phyloP scores from a whole-genome alignment of 2,329 filamentous ascomycete genomes.

The Aspergillus nomiae region DNA sequence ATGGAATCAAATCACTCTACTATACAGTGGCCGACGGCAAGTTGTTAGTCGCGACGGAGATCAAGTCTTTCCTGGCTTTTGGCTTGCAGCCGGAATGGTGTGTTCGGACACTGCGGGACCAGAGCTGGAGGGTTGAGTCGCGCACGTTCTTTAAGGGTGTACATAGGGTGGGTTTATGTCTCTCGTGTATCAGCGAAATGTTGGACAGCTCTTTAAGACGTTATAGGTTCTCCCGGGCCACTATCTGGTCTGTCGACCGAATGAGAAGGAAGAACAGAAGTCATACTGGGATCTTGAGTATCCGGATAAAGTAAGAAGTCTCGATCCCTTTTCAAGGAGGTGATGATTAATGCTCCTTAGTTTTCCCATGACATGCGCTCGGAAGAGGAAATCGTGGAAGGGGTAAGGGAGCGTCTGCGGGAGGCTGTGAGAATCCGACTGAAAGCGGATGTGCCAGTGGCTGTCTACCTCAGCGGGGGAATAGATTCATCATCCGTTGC shows the following conservation, averaged over 20 bases:
- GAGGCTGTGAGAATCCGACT: slow-evolving; percentile 57
- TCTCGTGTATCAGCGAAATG: too few species aligned
- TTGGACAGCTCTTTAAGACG: too few species aligned
- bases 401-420: slow-evolving; percentile 52
- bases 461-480: slow-evolving; percentile 59
- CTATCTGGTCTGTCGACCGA: slow-evolving; percentile 43
- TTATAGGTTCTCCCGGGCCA: slow-evolving; percentile 47
- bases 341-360: too few species aligned
- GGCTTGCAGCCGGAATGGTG: slow-evolving; percentile 59
- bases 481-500: slow-evolving; percentile 61
- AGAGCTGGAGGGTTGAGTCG: slow-evolving; percentile 48
- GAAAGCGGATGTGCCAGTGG: slow-evolving; percentile 60
- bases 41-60: slow-evolving; percentile 55
- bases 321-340: background rate
- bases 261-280: slow-evolving; percentile 28
- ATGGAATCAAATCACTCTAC: slow-evolving; percentile 60
- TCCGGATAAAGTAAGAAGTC: slow-evolving; percentile 55
- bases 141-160: slow-evolving; percentile 56
- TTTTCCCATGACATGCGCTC: slow-evolving; percentile 30
- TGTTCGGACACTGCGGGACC: slow-evolving; percentile 48
- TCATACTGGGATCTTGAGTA: slow-evolving; percentile 46
- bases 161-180: slow-evolving; percentile 33
- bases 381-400: slow-evolving; percentile 54
- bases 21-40: slow-evolving; percentile 47
- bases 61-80: slow-evolving; percentile 55